These are phyloP conservation scores for Dioscorea dumetorum DNA, from an alignment of 106 monocot genomes.

Conservation along the genomic window DNA sequence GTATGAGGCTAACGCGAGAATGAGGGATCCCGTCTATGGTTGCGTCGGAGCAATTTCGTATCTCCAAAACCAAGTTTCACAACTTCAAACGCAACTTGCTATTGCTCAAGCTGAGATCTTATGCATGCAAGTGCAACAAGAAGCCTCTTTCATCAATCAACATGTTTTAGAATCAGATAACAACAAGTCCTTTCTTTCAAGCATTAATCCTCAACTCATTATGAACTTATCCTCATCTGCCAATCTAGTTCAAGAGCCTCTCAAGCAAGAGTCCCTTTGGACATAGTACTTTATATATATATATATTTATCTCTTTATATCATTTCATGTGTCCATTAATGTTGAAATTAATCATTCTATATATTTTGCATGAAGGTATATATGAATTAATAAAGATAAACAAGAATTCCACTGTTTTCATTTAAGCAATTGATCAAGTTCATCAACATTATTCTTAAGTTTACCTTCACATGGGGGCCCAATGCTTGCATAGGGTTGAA, in stretches of 20 bases:
- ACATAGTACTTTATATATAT: conserved; percentile 32
- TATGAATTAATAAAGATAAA: too few relatives aligned
- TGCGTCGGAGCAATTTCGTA: conserved; percentile 73
- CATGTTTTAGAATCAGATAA: conserved; percentile 1
- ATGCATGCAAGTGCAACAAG: conserved; percentile 75
- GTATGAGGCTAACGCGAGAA: conserved; percentile 78
- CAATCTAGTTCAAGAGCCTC: conserved; percentile 35
- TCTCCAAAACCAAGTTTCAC: conserved; percentile 76
- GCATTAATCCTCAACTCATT: conserved; percentile 31
- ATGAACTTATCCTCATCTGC: conserved; percentile 29
- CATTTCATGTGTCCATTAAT: not conserved
- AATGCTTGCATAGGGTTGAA: too few relatives aligned
- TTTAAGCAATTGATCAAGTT: too few relatives aligned
- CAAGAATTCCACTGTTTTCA: too few relatives aligned
- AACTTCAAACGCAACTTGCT: conserved; percentile 86
- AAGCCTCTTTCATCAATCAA: conserved; percentile 17
- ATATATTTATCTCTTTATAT: not conserved
- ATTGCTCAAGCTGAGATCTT: conserved; percentile 72
- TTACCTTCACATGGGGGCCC: too few relatives aligned
- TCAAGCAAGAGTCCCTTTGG: conserved; percentile 83
- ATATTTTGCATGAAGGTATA: too few relatives aligned
- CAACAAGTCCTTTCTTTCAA: conserved; percentile 22
- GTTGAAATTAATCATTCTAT: too few relatives aligned
- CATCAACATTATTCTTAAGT: too few relatives aligned
- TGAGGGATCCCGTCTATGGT: conserved; percentile 77